Percentiles rank a stretch among this genome's conserved stretches.
Evolutionary conservation across 2,329 filamentous ascomycete genomes (phyloP).

Genomic region (Emericellopsis cladophorae): DNA sequence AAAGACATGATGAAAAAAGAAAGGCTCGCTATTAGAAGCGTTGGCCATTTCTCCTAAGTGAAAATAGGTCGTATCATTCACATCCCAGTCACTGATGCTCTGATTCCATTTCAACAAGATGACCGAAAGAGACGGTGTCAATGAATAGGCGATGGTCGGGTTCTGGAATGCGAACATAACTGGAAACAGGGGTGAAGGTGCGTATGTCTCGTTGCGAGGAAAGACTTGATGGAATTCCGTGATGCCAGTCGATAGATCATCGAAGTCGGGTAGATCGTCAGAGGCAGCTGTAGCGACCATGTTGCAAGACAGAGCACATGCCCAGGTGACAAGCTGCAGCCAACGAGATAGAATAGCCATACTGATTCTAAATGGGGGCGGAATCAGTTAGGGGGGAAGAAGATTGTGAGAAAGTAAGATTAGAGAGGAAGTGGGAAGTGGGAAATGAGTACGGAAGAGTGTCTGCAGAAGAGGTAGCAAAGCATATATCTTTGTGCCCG

Average conservation of each 20-base stretch:
- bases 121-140: neutral
- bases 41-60: neutral
- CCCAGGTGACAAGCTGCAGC: slow-evolving; percentile 2
- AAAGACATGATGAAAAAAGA: slow-evolving; percentile 1
- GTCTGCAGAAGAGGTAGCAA: slow-evolving; percentile 2
- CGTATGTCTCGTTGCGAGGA: slow-evolving; percentile 3
- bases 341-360: slow-evolving; percentile 1
- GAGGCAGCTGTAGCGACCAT: slow-evolving; percentile 1
- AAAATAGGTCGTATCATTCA: slow-evolving; percentile 1
- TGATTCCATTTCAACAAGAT: slow-evolving; percentile 2
- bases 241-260: slow-evolving; percentile 3
- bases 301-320: slow-evolving; percentile 2
- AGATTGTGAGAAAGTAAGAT: slow-evolving; percentile 1
- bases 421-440: slow-evolving; percentile 1
- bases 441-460: slow-evolving; percentile 2
- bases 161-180: slow-evolving; percentile 2
- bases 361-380: slow-evolving; percentile 1
- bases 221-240: slow-evolving; percentile 3
- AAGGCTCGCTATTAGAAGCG: slow-evolving; percentile 1
- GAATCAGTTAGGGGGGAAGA: slow-evolving; percentile 1
- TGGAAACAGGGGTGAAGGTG: slow-evolving; percentile 1
- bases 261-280: slow-evolving; percentile 1
- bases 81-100: slow-evolving; percentile 2
- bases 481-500: neutral
- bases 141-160: slow-evolving; percentile 2